Evolutionary conservation across 257 asterid genomes (phyloP).

Genomic region (Echium plantagineum): DNA sequence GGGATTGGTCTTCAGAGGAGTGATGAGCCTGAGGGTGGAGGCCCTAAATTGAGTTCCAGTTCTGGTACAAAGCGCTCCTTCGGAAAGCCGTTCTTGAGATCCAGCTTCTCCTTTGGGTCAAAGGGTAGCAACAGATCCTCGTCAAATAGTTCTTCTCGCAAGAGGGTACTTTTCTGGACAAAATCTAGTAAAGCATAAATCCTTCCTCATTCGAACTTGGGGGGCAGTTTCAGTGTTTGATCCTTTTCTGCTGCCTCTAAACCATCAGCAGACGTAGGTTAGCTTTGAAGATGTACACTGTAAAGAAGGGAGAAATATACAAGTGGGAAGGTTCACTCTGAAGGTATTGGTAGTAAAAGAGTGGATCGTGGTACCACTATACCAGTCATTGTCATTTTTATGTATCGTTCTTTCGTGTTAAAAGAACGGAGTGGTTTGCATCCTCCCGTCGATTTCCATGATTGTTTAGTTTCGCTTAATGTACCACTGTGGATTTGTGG

Average conservation of each 20-base stretch:
- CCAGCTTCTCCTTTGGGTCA: slow-evolving; percentile 72
- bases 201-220: slow-evolving; percentile 3
- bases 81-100: slow-evolving; percentile 60
- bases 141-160: slow-evolving; percentile 38
- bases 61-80: slow-evolving; percentile 51
- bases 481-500: too few relatives aligned
- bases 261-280: slow-evolving; percentile 17
- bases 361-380: too few relatives aligned
- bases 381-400: too few relatives aligned
- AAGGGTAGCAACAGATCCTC: slow-evolving; percentile 30
- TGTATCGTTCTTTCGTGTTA: too few relatives aligned
- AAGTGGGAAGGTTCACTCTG: slow-evolving; percentile 8
- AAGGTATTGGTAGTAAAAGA: too few relatives aligned
- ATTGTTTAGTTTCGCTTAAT: too few relatives aligned
- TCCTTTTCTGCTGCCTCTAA: slow-evolving; percentile 9
- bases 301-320: slow-evolving; percentile 31
- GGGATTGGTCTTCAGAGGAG: slow-evolving; percentile 43
- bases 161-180: slow-evolving; percentile 61
- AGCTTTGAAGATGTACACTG: slow-evolving; percentile 44
- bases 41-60: slow-evolving; percentile 54
- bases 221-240: slow-evolving; percentile 4
- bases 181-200: slow-evolving; percentile 50
- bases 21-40: slow-evolving; percentile 33
- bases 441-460: too few relatives aligned
- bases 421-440: too few relatives aligned